Conservation (phyloP, 2,329 filamentous ascomycete species). For the Ophiocordyceps camponoti-leonardi region DNA sequence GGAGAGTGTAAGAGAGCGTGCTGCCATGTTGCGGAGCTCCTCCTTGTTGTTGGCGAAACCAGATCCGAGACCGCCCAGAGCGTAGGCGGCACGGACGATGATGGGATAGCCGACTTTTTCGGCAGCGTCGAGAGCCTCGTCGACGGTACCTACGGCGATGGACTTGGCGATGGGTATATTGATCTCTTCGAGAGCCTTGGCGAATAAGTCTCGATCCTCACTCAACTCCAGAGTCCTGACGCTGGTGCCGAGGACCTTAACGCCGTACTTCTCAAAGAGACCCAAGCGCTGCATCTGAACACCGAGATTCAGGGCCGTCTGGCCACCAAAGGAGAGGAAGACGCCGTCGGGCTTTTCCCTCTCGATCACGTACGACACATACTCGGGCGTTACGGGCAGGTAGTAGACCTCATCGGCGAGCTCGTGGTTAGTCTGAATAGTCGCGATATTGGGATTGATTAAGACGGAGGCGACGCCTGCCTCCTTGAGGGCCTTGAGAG, state of each 20-base stretch:
- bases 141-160: constrained; percentile 72
- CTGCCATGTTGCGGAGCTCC: constrained; percentile 83
- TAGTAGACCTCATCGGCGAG: constrained; percentile 98
- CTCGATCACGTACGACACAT: constrained; percentile 92
- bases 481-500: constrained; percentile 95
- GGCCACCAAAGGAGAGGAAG: constrained; percentile 93
- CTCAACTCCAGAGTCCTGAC: constrained; percentile 98
- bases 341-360: constrained; percentile 92
- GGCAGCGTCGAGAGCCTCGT: constrained; percentile 78
- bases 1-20: too few relatives aligned
- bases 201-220: constrained; percentile 93
- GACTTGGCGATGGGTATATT: constrained; percentile 97
- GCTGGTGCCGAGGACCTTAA: constrained; percentile 86
- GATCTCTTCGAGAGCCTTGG: constrained; percentile 95
- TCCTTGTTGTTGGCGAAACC: constrained; percentile 90
- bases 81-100: constrained; percentile 92
- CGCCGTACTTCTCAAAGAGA: constrained; percentile 82
- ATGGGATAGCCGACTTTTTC: constrained; percentile 90
- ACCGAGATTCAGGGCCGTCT: constrained; percentile 87
- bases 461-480: constrained; percentile 96
- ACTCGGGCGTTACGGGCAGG: constrained; percentile 88
- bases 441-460: constrained; percentile 98
- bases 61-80: constrained; percentile 83
- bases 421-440: constrained; percentile 95
- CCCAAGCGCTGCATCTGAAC: constrained; percentile 73